phyloP scores from a whole-genome alignment of 73 alveolate species.

The Paramecium primaurelia region DNA sequence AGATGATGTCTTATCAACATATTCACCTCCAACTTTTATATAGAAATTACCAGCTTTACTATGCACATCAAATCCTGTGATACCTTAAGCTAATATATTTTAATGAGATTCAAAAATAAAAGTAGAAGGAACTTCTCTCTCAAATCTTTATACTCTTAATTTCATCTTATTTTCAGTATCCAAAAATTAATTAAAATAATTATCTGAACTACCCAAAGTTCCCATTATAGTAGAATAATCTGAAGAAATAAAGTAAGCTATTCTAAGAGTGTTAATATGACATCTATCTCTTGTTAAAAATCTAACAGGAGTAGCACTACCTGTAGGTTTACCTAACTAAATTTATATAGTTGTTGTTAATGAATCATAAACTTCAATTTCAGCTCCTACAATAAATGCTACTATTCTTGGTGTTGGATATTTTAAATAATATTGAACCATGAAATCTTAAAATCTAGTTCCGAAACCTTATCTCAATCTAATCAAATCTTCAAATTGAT shows the following conservation, averaged over 20 bases:
- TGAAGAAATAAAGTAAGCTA: conserved; percentile 18
- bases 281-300: conserved; percentile 36
- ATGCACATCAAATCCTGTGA: conserved; percentile 30
- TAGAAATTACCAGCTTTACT: conserved; percentile 20
- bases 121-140: conserved; percentile 25
- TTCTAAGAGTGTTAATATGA: conserved; percentile 19
- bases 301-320: conserved; percentile 33
- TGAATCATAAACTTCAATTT: not conserved
- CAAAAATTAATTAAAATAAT: not conserved
- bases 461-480: conserved; percentile 24
- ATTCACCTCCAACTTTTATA: conserved; percentile 33
- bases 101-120: not conserved
- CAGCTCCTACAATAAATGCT: conserved; percentile 41
- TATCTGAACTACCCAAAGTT: conserved; percentile 24
- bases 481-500: conserved; percentile 17
- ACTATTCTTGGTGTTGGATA: conserved; percentile 46
- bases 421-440: not conserved
- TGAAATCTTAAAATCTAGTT: not conserved
- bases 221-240: conserved; percentile 23
- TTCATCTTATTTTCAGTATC: not conserved
- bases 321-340: conserved; percentile 33
- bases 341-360: not conserved
- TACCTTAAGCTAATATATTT: conserved; percentile 39
- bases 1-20: conserved; percentile 5
- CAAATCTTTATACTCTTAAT: conserved; percentile 32